These are phyloP conservation scores for Lodderomyces oxycetoniae DNA, from an alignment of 1,139 yeast species.

Conservation along the genomic window DNA sequence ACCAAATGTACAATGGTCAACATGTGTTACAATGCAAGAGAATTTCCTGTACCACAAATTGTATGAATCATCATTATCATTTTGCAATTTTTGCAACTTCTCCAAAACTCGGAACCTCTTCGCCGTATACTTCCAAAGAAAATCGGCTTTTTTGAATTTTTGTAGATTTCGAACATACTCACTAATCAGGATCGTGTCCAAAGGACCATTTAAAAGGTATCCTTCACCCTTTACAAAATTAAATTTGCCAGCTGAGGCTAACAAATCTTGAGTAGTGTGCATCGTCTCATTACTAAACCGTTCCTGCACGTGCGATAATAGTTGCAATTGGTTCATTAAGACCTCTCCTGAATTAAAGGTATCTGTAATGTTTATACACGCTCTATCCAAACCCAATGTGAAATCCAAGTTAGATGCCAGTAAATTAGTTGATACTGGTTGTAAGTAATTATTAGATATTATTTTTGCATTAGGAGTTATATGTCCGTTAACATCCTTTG, in stretches of 20 bases:
- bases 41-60: conserved; percentile 6
- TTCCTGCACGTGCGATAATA: conserved; percentile 16
- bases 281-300: background rate
- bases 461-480: conserved; percentile 33
- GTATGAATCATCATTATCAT: conserved; percentile 4
- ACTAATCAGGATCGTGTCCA: conserved; percentile 7
- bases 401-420: conserved; percentile 10
- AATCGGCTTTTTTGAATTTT: conserved; percentile 4
- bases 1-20: conserved; percentile 17
- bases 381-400: conserved; percentile 27
- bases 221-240: conserved; percentile 32
- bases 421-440: conserved; percentile 10
- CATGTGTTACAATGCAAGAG: conserved; percentile 27
- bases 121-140: conserved; percentile 13
- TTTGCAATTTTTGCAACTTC: conserved; percentile 6
- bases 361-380: conserved; percentile 24
- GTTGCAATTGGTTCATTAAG: conserved; percentile 38
- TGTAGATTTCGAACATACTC: background rate
- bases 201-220: conserved; percentile 34
- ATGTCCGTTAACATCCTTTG: conserved; percentile 33
- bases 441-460: conserved; percentile 31
- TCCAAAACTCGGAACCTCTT: background rate
- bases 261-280: background rate
- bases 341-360: conserved; percentile 23
- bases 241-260: conserved; percentile 15